Conservation (phyloP, 495 filamentous ascomycete genomes). For the Xylona heveae region DNA sequence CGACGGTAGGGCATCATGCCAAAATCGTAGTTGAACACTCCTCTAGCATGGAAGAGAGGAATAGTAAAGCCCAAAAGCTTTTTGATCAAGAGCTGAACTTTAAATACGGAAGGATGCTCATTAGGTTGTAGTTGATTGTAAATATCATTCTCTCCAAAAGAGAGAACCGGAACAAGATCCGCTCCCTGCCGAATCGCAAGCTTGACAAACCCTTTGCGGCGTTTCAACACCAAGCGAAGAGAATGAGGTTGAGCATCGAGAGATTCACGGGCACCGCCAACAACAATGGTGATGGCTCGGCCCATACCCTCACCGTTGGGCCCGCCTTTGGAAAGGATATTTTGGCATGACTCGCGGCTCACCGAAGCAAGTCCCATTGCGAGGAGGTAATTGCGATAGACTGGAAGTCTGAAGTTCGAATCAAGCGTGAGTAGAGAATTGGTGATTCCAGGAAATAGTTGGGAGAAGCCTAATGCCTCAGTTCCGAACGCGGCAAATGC, state of each 20-base stretch:
- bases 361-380: constrained; percentile 73
- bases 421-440: constrained; percentile 85
- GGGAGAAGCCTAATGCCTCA: constrained; percentile 70
- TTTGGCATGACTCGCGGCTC: constrained; percentile 75
- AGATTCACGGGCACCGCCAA: constrained; percentile 82
- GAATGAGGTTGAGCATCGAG: constrained; percentile 62
- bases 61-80: constrained; percentile 79
- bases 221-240: constrained; percentile 53
- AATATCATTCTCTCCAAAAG: constrained; percentile 88
- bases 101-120: constrained; percentile 50
- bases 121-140: constrained; percentile 68
- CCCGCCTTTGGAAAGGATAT: constrained; percentile 60
- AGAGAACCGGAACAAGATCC: constrained; percentile 75
- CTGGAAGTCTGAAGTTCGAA: constrained; percentile 79
- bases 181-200: constrained; percentile 76
- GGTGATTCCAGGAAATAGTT: constrained; percentile 87
- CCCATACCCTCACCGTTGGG: constrained; percentile 75
- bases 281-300: constrained; percentile 84
- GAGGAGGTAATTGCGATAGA: constrained; percentile 84
- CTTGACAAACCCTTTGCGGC: constrained; percentile 84
- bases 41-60: constrained; percentile 72
- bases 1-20: constrained; percentile 84
- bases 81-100: constrained; percentile 61
- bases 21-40: constrained; percentile 94
- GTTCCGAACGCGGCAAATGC: constrained; percentile 87